phyloP scores from a whole-genome alignment of 2,329 filamentous ascomycete species.

The Ophiostoma quercus region DNA sequence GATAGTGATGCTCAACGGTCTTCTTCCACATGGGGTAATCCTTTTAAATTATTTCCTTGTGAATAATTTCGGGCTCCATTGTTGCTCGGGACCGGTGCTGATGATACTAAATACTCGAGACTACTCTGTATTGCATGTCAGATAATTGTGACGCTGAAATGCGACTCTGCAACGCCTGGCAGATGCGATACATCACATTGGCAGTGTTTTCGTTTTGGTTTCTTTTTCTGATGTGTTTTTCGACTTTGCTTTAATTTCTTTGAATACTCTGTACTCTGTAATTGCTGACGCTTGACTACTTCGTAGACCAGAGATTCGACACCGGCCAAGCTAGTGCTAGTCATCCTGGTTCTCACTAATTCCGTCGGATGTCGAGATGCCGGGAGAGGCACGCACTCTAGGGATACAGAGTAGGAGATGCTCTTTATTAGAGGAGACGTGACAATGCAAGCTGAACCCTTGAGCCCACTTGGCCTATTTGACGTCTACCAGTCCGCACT shows the following conservation, averaged over 20 bases:
- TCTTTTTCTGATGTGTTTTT: background rate
- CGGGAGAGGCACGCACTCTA: background rate
- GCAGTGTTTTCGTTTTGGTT: background rate
- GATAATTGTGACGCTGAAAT: background rate
- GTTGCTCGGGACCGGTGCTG: background rate
- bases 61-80: background rate
- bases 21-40: constrained; percentile 4
- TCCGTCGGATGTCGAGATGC: background rate
- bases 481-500: background rate
- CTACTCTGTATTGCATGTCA: background rate
- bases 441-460: constrained; percentile 4
- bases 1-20: background rate
- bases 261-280: too few relatives aligned
- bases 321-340: background rate
- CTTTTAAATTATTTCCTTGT: background rate
- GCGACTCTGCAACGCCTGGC: background rate
- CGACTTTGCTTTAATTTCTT: too few relatives aligned
- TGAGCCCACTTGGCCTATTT: background rate
- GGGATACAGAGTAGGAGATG: too few relatives aligned
- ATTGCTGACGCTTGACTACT: too few relatives aligned
- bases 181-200: background rate
- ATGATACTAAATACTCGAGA: background rate
- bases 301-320: too few relatives aligned
- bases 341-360: too few relatives aligned
- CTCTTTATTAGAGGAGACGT: background rate